Base-by-base conservation (phyloP, 176 grass and related monocot species). In the Saccharum officinarum region DNA sequence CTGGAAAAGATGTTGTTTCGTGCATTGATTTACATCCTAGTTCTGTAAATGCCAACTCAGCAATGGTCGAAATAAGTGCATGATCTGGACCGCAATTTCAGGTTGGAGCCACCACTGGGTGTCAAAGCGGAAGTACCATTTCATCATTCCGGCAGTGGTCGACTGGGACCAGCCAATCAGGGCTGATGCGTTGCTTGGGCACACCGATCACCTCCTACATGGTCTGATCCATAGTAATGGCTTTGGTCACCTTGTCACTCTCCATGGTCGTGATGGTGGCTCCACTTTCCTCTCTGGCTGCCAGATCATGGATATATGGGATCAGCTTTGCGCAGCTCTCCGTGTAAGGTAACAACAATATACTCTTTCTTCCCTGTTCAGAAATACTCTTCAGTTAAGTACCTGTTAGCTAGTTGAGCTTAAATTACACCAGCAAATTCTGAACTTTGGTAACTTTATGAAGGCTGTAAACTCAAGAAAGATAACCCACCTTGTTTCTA, bases 61-160 rank as follows among this genome's bases (percentile, higher is more conserved):
- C 42, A 80, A 13, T 71, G 13, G 12, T 26, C 50, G 75, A 30
- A 71, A 60, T n/a, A 62, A 37, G 50, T 76, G 44, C 5, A 30
- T 40, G 30, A 67, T 65, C 63, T 87, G 71, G 39, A 40, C 60
- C 42, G 78, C 46, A 47, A 59, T 90, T 68, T 67, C 90, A 95
- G 93, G 93, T 42, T 95, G 93, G 93, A 92, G 90, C 66, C 88
- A 95, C 46, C 96, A 98, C 66, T 91, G 92, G 86, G 96, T 98
- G 49, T 98, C 96, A 33, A 98, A 93, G 81, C 75, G 90, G 69
- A 89, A 90, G 55, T 98, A 95, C 81, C 96, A 98, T 84, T 79
- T 98, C 75, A 95, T 98, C 69, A 87, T 98, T 67, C 96, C 96
- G 17, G 74, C 84, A 9, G 76, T 67, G 9, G 78, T 73, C 4